Percentiles rank a stretch among this genome's conserved stretches.
phyloP scores from a whole-genome alignment of 768 basidiomycete species.

The Mycena maculata region DNA sequence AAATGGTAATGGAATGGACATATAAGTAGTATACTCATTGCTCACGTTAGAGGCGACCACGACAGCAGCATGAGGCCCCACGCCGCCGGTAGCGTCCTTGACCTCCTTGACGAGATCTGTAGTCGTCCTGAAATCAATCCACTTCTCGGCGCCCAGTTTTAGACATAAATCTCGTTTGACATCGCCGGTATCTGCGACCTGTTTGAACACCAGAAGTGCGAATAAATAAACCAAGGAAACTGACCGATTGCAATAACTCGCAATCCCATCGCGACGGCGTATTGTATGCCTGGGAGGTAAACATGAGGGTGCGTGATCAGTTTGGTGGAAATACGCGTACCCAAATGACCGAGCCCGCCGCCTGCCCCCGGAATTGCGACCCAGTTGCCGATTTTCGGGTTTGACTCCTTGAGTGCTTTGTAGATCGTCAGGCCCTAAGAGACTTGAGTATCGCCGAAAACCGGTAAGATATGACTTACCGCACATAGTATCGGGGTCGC shows the following conservation, averaged over 20 bases:
- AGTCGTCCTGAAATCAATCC: conserved; percentile 80
- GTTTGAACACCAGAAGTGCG: not conserved
- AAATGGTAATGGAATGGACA: not conserved
- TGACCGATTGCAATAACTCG: conserved; percentile 67
- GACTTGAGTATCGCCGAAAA: not conserved
- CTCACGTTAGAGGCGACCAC: conserved; percentile 66
- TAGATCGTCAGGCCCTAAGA: conserved; percentile 81
- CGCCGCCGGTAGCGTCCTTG: conserved; percentile 68
- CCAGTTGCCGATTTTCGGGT: conserved; percentile 73
- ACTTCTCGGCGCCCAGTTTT: conserved; percentile 68
- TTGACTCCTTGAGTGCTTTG: conserved; percentile 78
- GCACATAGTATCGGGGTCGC: conserved; percentile 82
- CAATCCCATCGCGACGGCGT: conserved; percentile 79
- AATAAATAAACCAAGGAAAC: conserved; percentile 45
- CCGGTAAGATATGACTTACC: conserved; percentile 46
- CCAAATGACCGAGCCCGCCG: conserved; percentile 84
- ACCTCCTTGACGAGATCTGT: conserved; percentile 72
- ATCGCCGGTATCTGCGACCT: conserved; percentile 73
- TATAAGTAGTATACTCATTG: not conserved
- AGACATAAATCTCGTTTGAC: conserved; percentile 72
- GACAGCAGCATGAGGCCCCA: conserved; percentile 77
- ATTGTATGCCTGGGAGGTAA: conserved; percentile 69
- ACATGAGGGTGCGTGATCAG: not conserved
- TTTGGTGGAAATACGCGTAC: conserved; percentile 38
- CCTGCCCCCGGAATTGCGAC: conserved; percentile 81